Percentiles rank a stretch among this genome's conserved stretches.
Evolutionary conservation across 345 rosid species (phyloP).

Genomic region (Crucihimalaya himalaica): DNA sequence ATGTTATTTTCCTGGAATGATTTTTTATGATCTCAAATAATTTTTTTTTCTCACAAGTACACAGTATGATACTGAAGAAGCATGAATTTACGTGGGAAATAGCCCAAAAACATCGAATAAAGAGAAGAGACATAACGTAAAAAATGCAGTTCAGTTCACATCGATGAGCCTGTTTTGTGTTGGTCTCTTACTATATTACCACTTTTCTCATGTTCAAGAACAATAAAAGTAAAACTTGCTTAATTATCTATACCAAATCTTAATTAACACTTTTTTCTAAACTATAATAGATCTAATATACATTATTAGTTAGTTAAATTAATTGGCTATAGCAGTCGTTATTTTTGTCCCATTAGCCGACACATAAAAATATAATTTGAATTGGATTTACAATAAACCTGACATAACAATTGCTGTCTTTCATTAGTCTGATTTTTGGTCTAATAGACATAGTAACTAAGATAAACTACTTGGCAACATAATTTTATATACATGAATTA

Average conservation of each 20-base stretch:
- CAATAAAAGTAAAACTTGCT: not conserved
- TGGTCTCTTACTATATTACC: constrained; percentile 59
- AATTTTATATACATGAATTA: not conserved
- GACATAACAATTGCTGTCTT: not conserved
- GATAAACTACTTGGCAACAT: not conserved
- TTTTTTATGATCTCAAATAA: not conserved
- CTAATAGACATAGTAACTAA: not conserved
- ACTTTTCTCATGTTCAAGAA: constrained; percentile 32
- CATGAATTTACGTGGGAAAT: constrained; percentile 27
- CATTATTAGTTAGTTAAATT: no score
- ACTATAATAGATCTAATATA: no score
- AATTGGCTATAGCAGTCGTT: no score
- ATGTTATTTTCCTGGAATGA: not conserved
- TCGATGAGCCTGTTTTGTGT: constrained; percentile 65
- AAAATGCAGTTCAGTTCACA: constrained; percentile 41
- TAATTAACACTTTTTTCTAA: no score
- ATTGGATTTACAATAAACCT: no score
- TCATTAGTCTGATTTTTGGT: not conserved
- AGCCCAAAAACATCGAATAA: constrained; percentile 28
- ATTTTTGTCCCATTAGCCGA: no score
- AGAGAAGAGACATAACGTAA: constrained; percentile 47
- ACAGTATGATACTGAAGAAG: constrained; percentile 14
- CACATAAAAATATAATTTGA: no score
- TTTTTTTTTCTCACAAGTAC: not conserved
- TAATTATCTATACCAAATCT: no score